These are phyloP conservation scores for Arachnopeziza araneosa DNA, from an alignment of 2,329 filamentous ascomycete genomes.

Conservation along the genomic window DNA sequence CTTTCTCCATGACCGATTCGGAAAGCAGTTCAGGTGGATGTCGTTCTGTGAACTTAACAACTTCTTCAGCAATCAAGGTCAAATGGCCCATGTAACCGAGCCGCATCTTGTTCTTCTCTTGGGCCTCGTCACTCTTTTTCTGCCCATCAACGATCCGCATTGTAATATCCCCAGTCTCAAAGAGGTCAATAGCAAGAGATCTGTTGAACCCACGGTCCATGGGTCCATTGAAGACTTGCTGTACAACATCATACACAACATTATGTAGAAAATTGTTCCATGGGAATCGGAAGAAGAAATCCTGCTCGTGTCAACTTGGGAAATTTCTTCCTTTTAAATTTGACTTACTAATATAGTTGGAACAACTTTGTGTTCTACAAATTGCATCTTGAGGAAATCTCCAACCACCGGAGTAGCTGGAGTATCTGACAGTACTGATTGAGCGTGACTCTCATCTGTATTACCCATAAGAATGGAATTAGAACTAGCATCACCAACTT, in stretches of 20 bases:
- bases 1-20: constrained; percentile 76
- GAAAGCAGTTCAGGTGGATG: constrained; percentile 85
- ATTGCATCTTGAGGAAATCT: constrained; percentile 91
- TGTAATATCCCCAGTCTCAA: constrained; percentile 84
- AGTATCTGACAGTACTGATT: constrained; percentile 6
- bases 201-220: constrained; percentile 96
- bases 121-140: constrained; percentile 76
- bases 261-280: constrained; percentile 99
- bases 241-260: constrained; percentile 97
- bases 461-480: constrained; percentile 25
- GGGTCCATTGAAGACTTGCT: constrained; percentile 97
- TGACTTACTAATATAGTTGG: constrained; percentile 83
- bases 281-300: constrained; percentile 96
- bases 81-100: constrained; percentile 98
- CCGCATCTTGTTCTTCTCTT: constrained; percentile 77
- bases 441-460: constrained; percentile 17
- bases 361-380: constrained; percentile 90
- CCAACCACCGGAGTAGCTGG: constrained; percentile 61
- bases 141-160: constrained; percentile 90
- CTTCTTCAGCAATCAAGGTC: constrained; percentile 94
- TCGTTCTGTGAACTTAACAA: constrained; percentile 95
- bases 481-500: constrained; percentile 23
- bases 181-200: constrained; percentile 83
- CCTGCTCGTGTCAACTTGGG: constrained; percentile 43
- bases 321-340: background rate